phyloP scores from a whole-genome alignment of 768 basidiomycete species.

The Pholiota microspora region DNA sequence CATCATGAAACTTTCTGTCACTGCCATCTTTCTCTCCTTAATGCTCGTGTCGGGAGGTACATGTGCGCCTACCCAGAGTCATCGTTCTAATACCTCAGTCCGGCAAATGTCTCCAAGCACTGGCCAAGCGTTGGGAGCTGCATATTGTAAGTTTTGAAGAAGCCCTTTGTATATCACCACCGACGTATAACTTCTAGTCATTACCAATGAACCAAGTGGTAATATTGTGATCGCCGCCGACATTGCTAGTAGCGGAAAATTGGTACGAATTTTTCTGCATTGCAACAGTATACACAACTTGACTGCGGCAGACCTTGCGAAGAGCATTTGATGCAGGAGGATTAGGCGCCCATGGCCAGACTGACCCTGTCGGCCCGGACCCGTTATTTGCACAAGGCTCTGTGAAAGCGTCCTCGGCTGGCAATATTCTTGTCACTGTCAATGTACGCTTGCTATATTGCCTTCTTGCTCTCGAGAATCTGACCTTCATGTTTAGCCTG shows the following conservation, averaged over 20 bases:
- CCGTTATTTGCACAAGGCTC: conserved; percentile 40
- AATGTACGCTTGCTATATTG: conserved; percentile 23
- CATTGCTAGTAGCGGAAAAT: conserved; percentile 39
- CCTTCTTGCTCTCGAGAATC: not conserved
- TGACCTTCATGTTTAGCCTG: conserved; percentile 30
- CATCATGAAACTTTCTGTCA: not conserved
- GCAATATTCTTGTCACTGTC: conserved; percentile 34
- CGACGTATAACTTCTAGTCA: conserved; percentile 31
- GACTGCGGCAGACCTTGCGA: conserved; percentile 20
- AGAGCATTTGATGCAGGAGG: conserved; percentile 32
- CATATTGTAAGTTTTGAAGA: conserved; percentile 21
- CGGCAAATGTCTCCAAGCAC: not conserved
- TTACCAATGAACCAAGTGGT: conserved; percentile 46
- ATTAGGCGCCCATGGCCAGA: conserved; percentile 33
- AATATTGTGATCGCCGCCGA: conserved; percentile 43
- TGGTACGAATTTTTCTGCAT: conserved; percentile 29
- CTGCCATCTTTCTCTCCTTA: not conserved
- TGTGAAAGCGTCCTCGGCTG: conserved; percentile 32
- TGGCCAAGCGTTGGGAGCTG: conserved; percentile 23
- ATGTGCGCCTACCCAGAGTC: not conserved
- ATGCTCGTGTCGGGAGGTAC: not conserved
- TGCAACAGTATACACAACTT: not conserved
- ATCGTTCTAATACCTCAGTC: not conserved
- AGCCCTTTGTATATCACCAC: not conserved
- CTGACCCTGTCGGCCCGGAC: conserved; percentile 33